A percentile compares a stretch with the other conserved stretches of the same genome.
Evolutionary conservation across 2,329 filamentous ascomycete species (phyloP).

Genomic region (Blumeria graminis): DNA sequence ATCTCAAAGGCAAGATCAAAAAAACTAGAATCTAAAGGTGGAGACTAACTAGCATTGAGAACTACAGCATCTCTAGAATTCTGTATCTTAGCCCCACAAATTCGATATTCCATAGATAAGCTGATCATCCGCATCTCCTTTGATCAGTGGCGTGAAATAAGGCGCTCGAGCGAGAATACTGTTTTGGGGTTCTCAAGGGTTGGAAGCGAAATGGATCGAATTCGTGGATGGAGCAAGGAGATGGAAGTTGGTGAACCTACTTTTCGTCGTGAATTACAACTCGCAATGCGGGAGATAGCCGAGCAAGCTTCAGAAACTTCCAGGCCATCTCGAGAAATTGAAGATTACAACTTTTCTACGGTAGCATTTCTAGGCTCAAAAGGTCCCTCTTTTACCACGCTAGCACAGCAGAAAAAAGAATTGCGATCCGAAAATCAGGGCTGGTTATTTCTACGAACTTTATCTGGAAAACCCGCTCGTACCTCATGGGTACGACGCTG

Average conservation of each 20-base stretch:
- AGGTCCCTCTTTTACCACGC: constrained; percentile 31
- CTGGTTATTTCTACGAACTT: constrained; percentile 66
- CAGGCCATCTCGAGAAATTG: constrained; percentile 73
- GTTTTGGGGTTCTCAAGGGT: constrained; percentile 37
- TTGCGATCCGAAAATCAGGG: constrained; percentile 56
- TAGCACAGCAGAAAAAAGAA: constrained; percentile 26
- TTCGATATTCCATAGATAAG: constrained; percentile 65
- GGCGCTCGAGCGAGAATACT: constrained; percentile 40
- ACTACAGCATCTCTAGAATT: constrained; percentile 64
- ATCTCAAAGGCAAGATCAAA: constrained; percentile 32
- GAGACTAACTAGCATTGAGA: background rate
- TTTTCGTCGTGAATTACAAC: constrained; percentile 60
- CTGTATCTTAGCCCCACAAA: constrained; percentile 64
- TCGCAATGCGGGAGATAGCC: constrained; percentile 60
- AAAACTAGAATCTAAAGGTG: background rate
- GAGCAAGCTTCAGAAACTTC: constrained; percentile 45
- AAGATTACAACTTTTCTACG: constrained; percentile 76
- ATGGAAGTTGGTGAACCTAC: constrained; percentile 74
- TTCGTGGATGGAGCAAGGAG: constrained; percentile 79
- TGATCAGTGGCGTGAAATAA: constrained; percentile 77
- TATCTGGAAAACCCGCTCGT: constrained; percentile 69
- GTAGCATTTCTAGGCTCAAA: constrained; percentile 61
- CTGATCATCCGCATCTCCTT: constrained; percentile 63
- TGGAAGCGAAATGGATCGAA: constrained; percentile 64
- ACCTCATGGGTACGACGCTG: constrained; percentile 79